Evolutionary conservation across 805 yeast species (phyloP), one percentile per base, ranked within the genome.

Genomic region (Dipodascopsis uninucleata): DNA sequence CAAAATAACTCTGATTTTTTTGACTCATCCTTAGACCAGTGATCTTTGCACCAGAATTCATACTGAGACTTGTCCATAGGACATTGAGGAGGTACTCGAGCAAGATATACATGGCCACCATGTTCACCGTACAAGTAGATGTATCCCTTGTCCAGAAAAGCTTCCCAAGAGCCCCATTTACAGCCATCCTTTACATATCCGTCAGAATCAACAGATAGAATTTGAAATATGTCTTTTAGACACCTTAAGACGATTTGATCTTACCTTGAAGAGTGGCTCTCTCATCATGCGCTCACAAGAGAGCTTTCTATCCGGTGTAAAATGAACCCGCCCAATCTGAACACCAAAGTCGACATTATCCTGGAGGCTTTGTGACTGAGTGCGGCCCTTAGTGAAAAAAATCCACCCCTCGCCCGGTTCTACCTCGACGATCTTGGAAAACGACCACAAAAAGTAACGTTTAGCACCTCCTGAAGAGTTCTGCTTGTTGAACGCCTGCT

Each of bases 311-410:
- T 50, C 43, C n/a, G 36, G 17, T 9, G 31, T 39, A n/a, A 31
- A 18, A 9, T 37, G 9, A 14, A 50, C 49, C 9, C 24, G 21
- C 14, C 43, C 55, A 12, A 47, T 24, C 32, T 50, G 49, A n/a
- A 45, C 36, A 8, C 55, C 55, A 20, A 29, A 46, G 26, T 34
- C 43, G 8, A 38, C 28, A 24, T 50, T 50, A 24, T 43, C 53
- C 3, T 18, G 17, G 22, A 50, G 23, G 14, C 40, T 36, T 18
- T 39, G 36, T 12, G 45, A 31, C 26, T 36, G 20, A 3, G 55
- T 50, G 10, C 55, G 41, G 2, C 55, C 55, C 43, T 50, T 50
- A 24, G 40, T 34, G 25, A 50, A 50, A n/a, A 43, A 50, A 3
- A 50, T 18, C 48, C 46, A 50, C 12, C 55, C 55, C 32, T 43